Conservation (phyloP, 139 green algal genomes). For the Chlorella sorokiniana region DNA sequence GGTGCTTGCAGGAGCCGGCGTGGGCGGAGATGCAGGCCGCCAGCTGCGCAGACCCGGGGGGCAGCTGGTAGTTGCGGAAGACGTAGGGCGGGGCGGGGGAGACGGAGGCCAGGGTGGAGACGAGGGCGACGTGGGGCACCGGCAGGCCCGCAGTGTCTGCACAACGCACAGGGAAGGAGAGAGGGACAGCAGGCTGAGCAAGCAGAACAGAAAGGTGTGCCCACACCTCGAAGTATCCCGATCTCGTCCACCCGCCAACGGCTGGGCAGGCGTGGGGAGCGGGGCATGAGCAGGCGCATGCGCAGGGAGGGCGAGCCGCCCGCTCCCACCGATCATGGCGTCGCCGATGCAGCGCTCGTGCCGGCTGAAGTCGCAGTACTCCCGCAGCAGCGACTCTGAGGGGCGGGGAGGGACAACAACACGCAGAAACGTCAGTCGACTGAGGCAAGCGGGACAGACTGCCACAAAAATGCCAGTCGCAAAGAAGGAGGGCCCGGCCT, state of each 20-base stretch:
- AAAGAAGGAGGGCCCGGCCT: too few relatives aligned
- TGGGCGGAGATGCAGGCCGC: constrained; percentile 25
- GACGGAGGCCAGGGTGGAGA: constrained; percentile 81
- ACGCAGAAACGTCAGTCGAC: neutral
- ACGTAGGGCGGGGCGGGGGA: constrained; percentile 83
- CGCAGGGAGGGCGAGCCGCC: too few relatives aligned
- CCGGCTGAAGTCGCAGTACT: constrained; percentile 63
- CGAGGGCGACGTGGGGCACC: constrained; percentile 73
- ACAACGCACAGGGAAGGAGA: constrained; percentile 24
- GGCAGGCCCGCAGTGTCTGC: constrained; percentile 69
- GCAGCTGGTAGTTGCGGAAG: constrained; percentile 91
- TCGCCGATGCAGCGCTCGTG: constrained; percentile 24
- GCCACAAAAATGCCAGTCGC: too few relatives aligned
- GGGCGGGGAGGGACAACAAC: neutral
- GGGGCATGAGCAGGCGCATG: too few relatives aligned
- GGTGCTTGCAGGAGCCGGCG: constrained; percentile 59
- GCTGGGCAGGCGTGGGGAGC: too few relatives aligned
- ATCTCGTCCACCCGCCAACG: too few relatives aligned
- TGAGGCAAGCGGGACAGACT: too few relatives aligned
- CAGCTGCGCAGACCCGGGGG: constrained; percentile 18
- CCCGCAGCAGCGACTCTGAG: constrained; percentile 71
- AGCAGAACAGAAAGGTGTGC: neutral
- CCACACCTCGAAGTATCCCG: too few relatives aligned
- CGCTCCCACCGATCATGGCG: constrained; percentile 46
- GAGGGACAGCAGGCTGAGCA: neutral